Base-by-base conservation (phyloP, 2,329 filamentous ascomycete species). In the Verticillium tricorpus region DNA sequence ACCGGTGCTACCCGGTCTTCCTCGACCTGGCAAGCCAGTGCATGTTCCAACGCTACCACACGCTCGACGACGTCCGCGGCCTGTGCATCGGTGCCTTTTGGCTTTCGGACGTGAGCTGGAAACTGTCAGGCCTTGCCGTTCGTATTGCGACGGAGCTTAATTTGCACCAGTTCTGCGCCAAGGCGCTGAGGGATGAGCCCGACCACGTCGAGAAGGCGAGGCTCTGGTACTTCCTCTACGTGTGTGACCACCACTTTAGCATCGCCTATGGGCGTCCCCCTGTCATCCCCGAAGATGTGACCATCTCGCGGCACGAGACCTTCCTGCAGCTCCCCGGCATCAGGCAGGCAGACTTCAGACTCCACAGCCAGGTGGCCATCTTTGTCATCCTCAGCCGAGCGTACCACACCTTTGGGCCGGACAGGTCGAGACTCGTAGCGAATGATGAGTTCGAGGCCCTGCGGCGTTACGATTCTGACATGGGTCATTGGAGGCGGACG, bases 41-140 rank as follows among this genome's bases (percentile, higher is more conserved):
- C 59, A 84, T 85, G 70, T 82, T 88, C 64, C 81, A 83, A n/a
- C 77, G 83, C 34, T 81, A 84, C 32, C 82, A 86, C 61, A 82
- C 79, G 37, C 72, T 85, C 28, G 85, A 88, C 64, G 82, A 84
- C 62, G 79, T 88, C 37, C 81, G 85, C 8, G 86, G 80, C 2
- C 78, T 89, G 15, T 86, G 83, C 63, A 82, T 88, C 32, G 86
- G 82, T 2, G 84, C 85, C 1, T 88, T 88, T 67, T 88, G 85
- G 84, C 75, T 88, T 2, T 82, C 83, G 2, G 85, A 88, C n/a
- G 73, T 86, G 4, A 84, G 81, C 17, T 86, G 85, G 83, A 87
- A 85, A 62, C 74, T 88, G 1, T 85, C 82, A 0, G 85, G 85
- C 1, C 81, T 84, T 65, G 83, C 82, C 1, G 81, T 85, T 2